Evolutionary conservation across 176 grass and related monocot genomes (phyloP).

Genomic region (Aegilops longissima): DNA sequence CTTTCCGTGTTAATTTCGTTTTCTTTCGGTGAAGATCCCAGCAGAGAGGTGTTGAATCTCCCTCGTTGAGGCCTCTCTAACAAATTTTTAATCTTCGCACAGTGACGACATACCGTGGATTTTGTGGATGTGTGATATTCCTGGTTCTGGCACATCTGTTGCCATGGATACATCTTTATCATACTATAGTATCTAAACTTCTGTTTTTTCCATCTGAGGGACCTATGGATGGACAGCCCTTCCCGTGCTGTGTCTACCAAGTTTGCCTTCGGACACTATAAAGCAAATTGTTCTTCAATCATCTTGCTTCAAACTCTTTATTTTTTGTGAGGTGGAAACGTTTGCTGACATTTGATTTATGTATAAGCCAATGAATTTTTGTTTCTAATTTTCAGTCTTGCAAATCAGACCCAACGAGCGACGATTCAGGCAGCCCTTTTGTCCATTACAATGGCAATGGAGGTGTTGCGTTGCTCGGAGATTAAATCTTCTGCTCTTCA

Average conservation of each 20-base stretch:
- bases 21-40: slow-evolving; percentile 38
- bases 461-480: slow-evolving; percentile 87
- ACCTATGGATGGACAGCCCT: slow-evolving; percentile 55
- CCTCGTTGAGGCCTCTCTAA: slow-evolving; percentile 35
- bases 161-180: slow-evolving; percentile 16
- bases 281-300: background rate
- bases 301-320: background rate
- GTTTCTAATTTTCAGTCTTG: no score
- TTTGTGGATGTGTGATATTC: slow-evolving; percentile 50
- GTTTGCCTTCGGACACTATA: slow-evolving; percentile 47
- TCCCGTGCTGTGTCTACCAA: slow-evolving; percentile 43
- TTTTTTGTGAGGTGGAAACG: background rate
- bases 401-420: slow-evolving; percentile 28
- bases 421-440: slow-evolving; percentile 85
- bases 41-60: slow-evolving; percentile 35
- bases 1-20: background rate
- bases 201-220: slow-evolving; percentile 25
- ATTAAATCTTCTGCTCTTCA: slow-evolving; percentile 71
- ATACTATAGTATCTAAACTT: background rate
- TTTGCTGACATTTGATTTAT: slow-evolving; percentile 10
- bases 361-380: slow-evolving; percentile 18
- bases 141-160: slow-evolving; percentile 45
- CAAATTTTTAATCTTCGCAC: slow-evolving; percentile 35
- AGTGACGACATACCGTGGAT: slow-evolving; percentile 10
- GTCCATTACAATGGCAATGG: slow-evolving; percentile 62